Base-by-base conservation (phyloP, 2,329 filamentous ascomycete genomes). In the Sporothrix pseudoabietina region DNA sequence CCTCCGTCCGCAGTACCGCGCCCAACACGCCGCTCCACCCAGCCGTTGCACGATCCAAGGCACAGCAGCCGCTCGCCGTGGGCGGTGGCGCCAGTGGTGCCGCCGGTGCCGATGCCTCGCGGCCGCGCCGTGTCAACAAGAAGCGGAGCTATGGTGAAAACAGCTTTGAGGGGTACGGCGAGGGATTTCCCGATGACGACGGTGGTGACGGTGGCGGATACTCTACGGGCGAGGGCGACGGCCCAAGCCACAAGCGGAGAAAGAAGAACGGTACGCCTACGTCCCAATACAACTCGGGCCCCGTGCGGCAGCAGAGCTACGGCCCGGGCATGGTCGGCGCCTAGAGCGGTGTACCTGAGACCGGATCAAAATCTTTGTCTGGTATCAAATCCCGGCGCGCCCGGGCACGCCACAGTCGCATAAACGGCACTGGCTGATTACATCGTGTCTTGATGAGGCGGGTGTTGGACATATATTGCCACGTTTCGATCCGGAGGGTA, bases 61-160 rank as follows among this genome's bases (percentile, higher is more conserved):
- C 77, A 41, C 80, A 78, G 22, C 73, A 63, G 47, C 30, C 63
- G 26, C 30, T 35, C 1, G 41, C 59, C 16, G 66, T n/a, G 22
- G 72, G 66, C 81, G 54, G 74, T 80, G 44, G 81, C 78, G 66
- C 82, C 82, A 55, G 74, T 80, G 39, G 81, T 79, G 80, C 85
- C 44, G 61, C 35, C 39, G 35, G 61, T 30, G n/a, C 44, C 9
- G 85, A 88, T 72, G 81, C 82, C 12, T 80, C 83, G 54, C 85
- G 92, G 72, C 89, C 91, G 47, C 89, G 90, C 77, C 87, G 92
- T 66, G 84, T 85, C 72, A 86, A 88, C 75, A 93, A 92, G 83
- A 94, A 94, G 85, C 87, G 92, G 66, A 88, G 90, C 75, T 94
- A 94, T 79, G 89, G 90, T 54, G 92, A 94, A 76, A 87, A 86